These are phyloP conservation scores for Martiniozyma abietophila DNA, from an alignment of 805 yeast species.

Conservation along the genomic window DNA sequence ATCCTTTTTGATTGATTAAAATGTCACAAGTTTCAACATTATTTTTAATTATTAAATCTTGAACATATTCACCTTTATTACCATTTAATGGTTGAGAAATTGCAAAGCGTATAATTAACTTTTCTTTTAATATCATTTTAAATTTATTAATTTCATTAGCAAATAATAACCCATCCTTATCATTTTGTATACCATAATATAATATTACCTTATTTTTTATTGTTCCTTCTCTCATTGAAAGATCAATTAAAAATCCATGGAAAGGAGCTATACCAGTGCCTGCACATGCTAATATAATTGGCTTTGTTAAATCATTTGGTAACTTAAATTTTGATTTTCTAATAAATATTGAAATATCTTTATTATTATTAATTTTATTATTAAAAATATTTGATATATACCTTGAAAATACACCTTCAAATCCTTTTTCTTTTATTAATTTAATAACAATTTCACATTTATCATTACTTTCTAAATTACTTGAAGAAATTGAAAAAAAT, in stretches of 20 bases:
- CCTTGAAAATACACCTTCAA: slow-evolving; percentile 80
- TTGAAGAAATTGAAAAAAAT: slow-evolving; percentile 87
- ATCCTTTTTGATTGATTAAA: slow-evolving; percentile 52
- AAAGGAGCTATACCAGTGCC: slow-evolving; percentile 98
- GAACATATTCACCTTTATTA: slow-evolving; percentile 61
- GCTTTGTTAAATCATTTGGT: slow-evolving; percentile 67
- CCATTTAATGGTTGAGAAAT: slow-evolving; percentile 56
- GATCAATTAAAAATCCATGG: slow-evolving; percentile 81
- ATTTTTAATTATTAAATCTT: slow-evolving; percentile 54
- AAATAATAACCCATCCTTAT: slow-evolving; percentile 64
- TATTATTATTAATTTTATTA: slow-evolving; percentile 33
- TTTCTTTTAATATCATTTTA: slow-evolving; percentile 36
- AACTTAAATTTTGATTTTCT: slow-evolving; percentile 84
- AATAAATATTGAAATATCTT: slow-evolving; percentile 75
- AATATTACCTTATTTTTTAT: slow-evolving; percentile 59
- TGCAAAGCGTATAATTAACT: slow-evolving; percentile 63
- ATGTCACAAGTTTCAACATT: slow-evolving; percentile 38
- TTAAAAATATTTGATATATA: slow-evolving; percentile 59
- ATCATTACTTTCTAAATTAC: slow-evolving; percentile 51
- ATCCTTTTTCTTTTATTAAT: slow-evolving; percentile 48
- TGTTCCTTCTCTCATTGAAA: slow-evolving; percentile 15
- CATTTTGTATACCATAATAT: slow-evolving; percentile 60
- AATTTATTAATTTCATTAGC: slow-evolving; percentile 74
- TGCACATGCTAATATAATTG: slow-evolving; percentile 89
- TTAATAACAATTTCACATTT: slow-evolving; percentile 71